Percentiles rank a stretch among this genome's conserved stretches.
Evolutionary conservation across 345 rosid species (phyloP).

Genomic region (Gossypium mustelinum): DNA sequence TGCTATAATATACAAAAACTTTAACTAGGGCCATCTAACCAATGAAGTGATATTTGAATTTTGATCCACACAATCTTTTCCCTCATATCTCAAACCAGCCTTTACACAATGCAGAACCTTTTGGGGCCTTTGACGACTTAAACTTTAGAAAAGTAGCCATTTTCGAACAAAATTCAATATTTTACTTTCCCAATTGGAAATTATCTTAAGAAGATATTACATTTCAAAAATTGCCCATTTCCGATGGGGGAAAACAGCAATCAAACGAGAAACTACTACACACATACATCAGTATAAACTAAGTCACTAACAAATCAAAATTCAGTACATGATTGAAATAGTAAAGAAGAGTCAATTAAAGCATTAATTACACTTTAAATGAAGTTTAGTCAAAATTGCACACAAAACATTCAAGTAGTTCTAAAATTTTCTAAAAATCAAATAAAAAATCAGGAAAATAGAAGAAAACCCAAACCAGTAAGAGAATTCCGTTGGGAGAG

Average conservation of each 20-base stretch:
- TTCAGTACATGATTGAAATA: background rate
- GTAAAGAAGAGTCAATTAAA: background rate
- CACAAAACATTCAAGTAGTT: background rate
- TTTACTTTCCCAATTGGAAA: background rate
- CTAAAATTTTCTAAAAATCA: background rate
- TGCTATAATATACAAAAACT: background rate
- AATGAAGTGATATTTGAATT: background rate
- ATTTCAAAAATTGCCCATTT: background rate
- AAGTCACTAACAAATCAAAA: background rate
- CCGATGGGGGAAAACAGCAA: background rate
- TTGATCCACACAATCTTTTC: background rate
- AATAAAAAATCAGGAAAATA: background rate
- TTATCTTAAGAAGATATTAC: background rate
- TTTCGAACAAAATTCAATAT: background rate
- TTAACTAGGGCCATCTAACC: constrained; percentile 32
- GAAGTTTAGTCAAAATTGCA: background rate
- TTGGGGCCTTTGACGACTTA: background rate
- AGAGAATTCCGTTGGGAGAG: constrained; percentile 66
- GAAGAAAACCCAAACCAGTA: constrained; percentile 39
- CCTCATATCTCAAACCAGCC: background rate
- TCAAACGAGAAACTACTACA: background rate
- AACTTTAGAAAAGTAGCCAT: background rate
- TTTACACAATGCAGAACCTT: background rate
- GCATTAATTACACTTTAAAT: background rate
- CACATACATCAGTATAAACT: background rate